Percentiles rank a stretch among this genome's conserved stretches.
Evolutionary conservation across 2,329 filamentous ascomycete genomes (phyloP).

Genomic region (Pseudocercospora macadamiae): DNA sequence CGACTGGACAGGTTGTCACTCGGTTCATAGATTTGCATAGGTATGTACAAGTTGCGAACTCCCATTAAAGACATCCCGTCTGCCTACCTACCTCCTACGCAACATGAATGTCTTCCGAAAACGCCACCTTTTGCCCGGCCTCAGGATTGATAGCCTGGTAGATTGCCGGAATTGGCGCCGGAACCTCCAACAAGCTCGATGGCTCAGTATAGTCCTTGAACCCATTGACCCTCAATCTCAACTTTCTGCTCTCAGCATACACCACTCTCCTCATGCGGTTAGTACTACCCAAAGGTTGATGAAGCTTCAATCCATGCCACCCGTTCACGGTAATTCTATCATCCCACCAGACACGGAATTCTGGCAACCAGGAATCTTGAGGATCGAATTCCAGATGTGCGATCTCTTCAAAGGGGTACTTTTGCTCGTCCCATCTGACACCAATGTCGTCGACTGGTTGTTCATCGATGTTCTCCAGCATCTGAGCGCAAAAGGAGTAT

Average conservation of each 20-base stretch:
- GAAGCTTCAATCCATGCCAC: conserved; percentile 45
- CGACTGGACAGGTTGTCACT: too few species aligned
- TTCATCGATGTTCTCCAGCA: conserved; percentile 39
- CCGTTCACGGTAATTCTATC: conserved; percentile 44
- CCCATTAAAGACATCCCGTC: too few species aligned
- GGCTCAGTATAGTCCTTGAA: conserved; percentile 46
- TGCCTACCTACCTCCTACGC: too few species aligned
- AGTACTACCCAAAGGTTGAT: conserved; percentile 45
- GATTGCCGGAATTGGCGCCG: conserved; percentile 38
- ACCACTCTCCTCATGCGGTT: conserved; percentile 47
- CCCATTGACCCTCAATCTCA: conserved; percentile 44
- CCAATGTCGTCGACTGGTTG: conserved; percentile 42
- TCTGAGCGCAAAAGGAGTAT: conserved; percentile 40
- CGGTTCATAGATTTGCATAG: too few species aligned
- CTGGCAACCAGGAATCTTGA: conserved; percentile 45
- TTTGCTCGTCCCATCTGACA: conserved; percentile 37
- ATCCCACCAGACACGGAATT: conserved; percentile 46
- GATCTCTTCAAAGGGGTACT: conserved; percentile 39
- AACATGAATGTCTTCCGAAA: conserved; percentile 22
- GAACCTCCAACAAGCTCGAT: conserved; percentile 41
- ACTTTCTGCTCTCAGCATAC: conserved; percentile 46
- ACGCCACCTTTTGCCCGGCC: conserved; percentile 29
- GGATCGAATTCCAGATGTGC: conserved; percentile 44
- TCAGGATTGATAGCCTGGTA: conserved; percentile 30
- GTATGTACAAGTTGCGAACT: too few species aligned